phyloP scores from a whole-genome alignment of 768 basidiomycete genomes.

The Termitomyces sp. region DNA sequence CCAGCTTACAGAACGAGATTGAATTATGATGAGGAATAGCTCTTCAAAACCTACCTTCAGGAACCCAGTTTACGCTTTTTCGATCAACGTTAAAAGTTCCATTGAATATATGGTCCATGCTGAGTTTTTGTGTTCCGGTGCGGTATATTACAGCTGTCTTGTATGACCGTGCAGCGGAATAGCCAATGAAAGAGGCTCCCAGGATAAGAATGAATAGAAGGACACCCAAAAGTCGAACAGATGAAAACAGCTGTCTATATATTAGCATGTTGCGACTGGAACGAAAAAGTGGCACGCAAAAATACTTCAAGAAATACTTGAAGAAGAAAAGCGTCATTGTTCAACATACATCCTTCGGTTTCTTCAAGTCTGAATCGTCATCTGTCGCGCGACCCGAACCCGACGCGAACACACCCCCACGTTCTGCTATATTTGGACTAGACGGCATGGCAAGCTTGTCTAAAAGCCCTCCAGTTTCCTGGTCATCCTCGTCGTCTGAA shows the following conservation, averaged over 20 bases:
- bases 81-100: slow-evolving; percentile 65
- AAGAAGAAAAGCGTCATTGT: background rate
- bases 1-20: slow-evolving; percentile 50
- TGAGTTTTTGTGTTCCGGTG: slow-evolving; percentile 59
- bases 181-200: slow-evolving; percentile 59
- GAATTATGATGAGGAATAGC: background rate
- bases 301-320: background rate
- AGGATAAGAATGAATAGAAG: slow-evolving; percentile 55
- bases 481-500: slow-evolving; percentile 65
- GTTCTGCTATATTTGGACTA: slow-evolving; percentile 22
- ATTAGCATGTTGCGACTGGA: background rate
- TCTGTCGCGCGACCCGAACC: slow-evolving; percentile 7
- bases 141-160: slow-evolving; percentile 44
- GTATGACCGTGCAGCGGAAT: slow-evolving; percentile 74
- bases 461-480: slow-evolving; percentile 28
- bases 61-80: slow-evolving; percentile 72
- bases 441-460: slow-evolving; percentile 33
- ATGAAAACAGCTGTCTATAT: slow-evolving; percentile 35
- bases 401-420: slow-evolving; percentile 8
- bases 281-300: background rate
- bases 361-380: slow-evolving; percentile 7
- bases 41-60: slow-evolving; percentile 61
- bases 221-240: slow-evolving; percentile 58
- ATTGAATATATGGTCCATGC: slow-evolving; percentile 90
- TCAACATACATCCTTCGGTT: slow-evolving; percentile 3